These are phyloP conservation scores for Conticribra weissflogii DNA, from an alignment of 108 stramenopile species.

Conservation along the genomic window DNA sequence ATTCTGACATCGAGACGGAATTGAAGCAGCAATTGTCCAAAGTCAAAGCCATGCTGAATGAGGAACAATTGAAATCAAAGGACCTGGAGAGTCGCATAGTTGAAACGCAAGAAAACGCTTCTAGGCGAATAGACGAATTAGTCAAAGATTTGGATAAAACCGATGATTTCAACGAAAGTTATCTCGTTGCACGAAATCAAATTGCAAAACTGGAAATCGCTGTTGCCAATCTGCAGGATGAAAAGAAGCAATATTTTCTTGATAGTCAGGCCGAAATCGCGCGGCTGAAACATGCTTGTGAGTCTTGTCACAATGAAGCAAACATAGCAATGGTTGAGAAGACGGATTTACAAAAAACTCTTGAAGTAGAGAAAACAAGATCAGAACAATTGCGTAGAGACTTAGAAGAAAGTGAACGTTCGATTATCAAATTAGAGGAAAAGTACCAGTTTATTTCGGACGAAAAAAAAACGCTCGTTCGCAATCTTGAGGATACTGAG, in stretches of 20 bases:
- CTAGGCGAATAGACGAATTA: conserved; percentile 29
- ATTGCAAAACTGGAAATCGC: conserved; percentile 28
- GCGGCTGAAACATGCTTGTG: conserved; percentile 40
- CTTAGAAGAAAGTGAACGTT: conserved; percentile 7
- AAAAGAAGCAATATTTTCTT: conserved; percentile 3
- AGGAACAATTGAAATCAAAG: conserved; percentile 33
- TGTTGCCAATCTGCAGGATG: conserved; percentile 20
- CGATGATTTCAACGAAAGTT: conserved; percentile 28
- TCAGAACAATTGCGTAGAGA: conserved; percentile 13
- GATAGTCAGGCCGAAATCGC: conserved; percentile 23
- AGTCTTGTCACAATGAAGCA: conserved; percentile 31
- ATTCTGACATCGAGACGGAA: not conserved
- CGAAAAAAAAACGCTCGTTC: conserved; percentile 16
- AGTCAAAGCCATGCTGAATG: conserved; percentile 2
- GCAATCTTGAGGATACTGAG: conserved; percentile 10
- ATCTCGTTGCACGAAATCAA: conserved; percentile 28
- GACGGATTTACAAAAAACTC: conserved; percentile 9
- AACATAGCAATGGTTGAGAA: conserved; percentile 21
- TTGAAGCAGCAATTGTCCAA: conserved; percentile 19
- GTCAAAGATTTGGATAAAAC: conserved; percentile 20
- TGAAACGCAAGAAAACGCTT: conserved; percentile 34
- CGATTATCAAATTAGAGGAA: conserved; percentile 23
- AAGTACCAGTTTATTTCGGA: conserved; percentile 8
- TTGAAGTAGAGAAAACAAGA: conserved; percentile 4
- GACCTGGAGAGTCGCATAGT: conserved; percentile 11